Percentiles rank a stretch among this genome's conserved stretches.
These are phyloP conservation scores for Phyllosticta capitalensis DNA, from an alignment of 2,329 filamentous ascomycete genomes.

Conservation along the genomic window DNA sequence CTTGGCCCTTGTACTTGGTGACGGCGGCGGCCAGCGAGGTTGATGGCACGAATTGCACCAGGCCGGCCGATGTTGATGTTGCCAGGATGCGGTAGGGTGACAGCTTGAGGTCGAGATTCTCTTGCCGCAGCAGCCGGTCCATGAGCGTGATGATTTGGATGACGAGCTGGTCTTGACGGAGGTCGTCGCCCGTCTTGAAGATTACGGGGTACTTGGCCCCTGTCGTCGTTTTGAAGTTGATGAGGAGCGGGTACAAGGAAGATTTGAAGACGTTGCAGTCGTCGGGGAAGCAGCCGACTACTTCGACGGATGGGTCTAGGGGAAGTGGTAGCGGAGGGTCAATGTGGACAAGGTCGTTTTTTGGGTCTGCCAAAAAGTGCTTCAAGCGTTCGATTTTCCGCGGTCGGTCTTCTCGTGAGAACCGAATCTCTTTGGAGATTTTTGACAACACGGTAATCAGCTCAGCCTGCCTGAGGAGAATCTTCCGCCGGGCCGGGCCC, in stretches of 20 bases:
- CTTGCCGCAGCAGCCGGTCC: slow-evolving; percentile 90
- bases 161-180: slow-evolving; percentile 93
- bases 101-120: slow-evolving; percentile 90
- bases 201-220: slow-evolving; percentile 80
- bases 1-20: slow-evolving; percentile 63
- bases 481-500: slow-evolving; percentile 64
- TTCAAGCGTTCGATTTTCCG: slow-evolving; percentile 80
- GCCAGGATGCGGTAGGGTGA: slow-evolving; percentile 95
- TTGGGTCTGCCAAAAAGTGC: slow-evolving; percentile 73
- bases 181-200: slow-evolving; percentile 94
- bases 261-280: slow-evolving; percentile 94
- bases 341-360: slow-evolving; percentile 76
- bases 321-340: slow-evolving; percentile 82
- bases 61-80: slow-evolving; percentile 79
- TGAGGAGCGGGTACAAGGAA: slow-evolving; percentile 79
- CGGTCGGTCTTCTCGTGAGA: slow-evolving; percentile 65
- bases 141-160: slow-evolving; percentile 97
- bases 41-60: slow-evolving; percentile 87
- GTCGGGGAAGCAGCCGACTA: slow-evolving; percentile 72
- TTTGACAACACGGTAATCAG: slow-evolving; percentile 78
- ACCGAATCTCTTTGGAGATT: slow-evolving; percentile 80
- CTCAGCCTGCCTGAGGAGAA: slow-evolving; percentile 77
- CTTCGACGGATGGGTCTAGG: slow-evolving; percentile 71
- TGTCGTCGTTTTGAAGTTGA: slow-evolving; percentile 74
- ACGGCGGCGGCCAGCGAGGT: slow-evolving; percentile 75